Evolutionary conservation across 108 stramenopile genomes (phyloP), one percentile per base, ranked within the genome.

Genomic region (Poteriospumella lacustris): DNA sequence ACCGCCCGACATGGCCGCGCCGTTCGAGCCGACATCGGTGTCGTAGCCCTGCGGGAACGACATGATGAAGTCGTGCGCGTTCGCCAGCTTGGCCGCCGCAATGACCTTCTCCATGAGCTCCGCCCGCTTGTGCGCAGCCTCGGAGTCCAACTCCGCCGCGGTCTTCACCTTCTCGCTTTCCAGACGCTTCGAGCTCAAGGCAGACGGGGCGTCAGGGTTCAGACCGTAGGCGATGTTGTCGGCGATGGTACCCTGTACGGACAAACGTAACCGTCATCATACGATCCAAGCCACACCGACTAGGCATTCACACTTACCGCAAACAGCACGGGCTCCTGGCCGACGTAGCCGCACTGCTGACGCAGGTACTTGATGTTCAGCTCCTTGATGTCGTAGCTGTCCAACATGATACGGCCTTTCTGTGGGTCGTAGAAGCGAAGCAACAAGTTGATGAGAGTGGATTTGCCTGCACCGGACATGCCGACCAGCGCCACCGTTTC

Each of bases 301-400:
- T n/a, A n/a, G n/a, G n/a, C n/a, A n/a, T n/a, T n/a, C n/a, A n/a
- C n/a, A n/a, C n/a, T n/a, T n/a, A n/a, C n/a, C n/a, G 84, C 77
- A 2, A 94, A 94, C 28, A 97, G 83, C 40, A 90, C 83, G 1
- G 96, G 93, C 78, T 97, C 94, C 77, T 97, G 96, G 76, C 87
- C 88, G 0, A 95, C 93, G 34, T 93, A 83, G n/a, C 90, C 91
- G 75, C 94, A 79, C 36, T 85, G 70, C 38, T 24, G 36, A 3
- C 70, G 36, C 5, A 73, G 70, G 3, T 33, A 73, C 28, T 31
- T 24, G 3, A 73, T 5, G 24, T 42, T 73, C 3, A 73, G 28
- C 5, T 73, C 72, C 24, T 81, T 78, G 42, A 68, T 68, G 28
- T 68, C 36, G 33, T 38, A 2, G 28, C 86, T 85, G 70, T 85